Evolutionary conservation across 2,329 filamentous ascomycete species (phyloP).

Genomic region (Dactylellina haptotyla): DNA sequence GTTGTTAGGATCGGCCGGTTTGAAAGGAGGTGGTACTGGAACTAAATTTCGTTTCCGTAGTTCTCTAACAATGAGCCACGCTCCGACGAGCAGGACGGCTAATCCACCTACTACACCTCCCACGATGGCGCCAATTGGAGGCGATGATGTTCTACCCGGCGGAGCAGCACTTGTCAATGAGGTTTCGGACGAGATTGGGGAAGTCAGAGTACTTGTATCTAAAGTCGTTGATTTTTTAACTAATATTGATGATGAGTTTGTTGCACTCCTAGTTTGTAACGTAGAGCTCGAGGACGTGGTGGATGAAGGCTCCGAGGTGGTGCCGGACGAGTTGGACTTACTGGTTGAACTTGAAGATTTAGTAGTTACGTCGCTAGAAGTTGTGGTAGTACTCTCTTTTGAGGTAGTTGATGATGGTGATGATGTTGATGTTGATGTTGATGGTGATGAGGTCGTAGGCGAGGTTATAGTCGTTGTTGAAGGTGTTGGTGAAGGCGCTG

Average conservation of each 20-base stretch:
- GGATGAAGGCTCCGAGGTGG: neutral
- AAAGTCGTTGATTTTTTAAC: neutral
- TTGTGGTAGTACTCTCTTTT: neutral
- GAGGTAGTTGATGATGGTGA: neutral
- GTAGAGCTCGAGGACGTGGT: neutral
- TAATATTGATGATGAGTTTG: neutral
- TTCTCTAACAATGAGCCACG: slow-evolving; percentile 1
- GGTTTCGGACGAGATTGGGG: neutral
- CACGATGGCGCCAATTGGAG: slow-evolving; percentile 2
- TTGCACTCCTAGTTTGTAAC: neutral
- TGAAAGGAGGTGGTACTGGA: neutral
- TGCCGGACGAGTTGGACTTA: neutral
- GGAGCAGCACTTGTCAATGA: neutral
- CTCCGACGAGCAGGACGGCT: neutral
- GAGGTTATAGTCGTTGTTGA: neutral
- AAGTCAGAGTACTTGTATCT: neutral
- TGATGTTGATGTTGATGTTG: neutral
- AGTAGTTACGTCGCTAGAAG: neutral
- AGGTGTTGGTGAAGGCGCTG: neutral
- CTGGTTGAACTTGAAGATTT: neutral
- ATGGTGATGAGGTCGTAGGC: neutral
- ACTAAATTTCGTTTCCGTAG: neutral
- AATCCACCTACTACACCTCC: slow-evolving; percentile 5
- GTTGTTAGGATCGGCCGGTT: slow-evolving; percentile 14
- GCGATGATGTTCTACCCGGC: neutral